These are phyloP conservation scores for Blastomyces parvus DNA, from an alignment of 2,329 filamentous ascomycete genomes.

Conservation along the genomic window DNA sequence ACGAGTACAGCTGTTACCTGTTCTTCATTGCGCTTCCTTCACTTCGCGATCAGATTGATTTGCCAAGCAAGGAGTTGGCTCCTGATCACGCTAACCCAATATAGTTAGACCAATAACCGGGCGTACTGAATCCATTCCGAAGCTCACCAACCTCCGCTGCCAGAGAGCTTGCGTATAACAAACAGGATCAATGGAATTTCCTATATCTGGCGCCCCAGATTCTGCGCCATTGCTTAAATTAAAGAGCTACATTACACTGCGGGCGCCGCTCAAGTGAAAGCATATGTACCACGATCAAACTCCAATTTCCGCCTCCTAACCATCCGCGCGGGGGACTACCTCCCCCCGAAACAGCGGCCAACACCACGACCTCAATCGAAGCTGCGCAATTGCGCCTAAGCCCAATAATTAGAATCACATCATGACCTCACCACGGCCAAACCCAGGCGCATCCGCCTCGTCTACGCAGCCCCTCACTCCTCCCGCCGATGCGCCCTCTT, in stretches of 20 bases:
- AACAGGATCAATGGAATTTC: neutral
- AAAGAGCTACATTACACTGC: neutral
- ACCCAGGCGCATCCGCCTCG: conserved; percentile 22
- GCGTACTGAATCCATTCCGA: neutral
- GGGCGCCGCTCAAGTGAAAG: neutral
- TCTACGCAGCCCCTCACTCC: conserved; percentile 35
- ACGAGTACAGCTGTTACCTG: neutral
- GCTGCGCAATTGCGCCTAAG: neutral
- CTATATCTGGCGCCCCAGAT: neutral
- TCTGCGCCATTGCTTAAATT: neutral
- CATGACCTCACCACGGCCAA: conserved; percentile 12
- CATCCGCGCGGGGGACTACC: neutral
- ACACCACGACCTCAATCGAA: neutral
- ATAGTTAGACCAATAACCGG: too few species aligned
- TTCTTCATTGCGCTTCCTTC: too few species aligned
- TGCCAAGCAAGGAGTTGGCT: too few species aligned
- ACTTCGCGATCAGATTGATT: too few species aligned
- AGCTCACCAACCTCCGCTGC: neutral
- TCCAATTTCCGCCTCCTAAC: neutral
- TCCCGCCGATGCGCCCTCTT: conserved; percentile 31
- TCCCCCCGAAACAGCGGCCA: neutral
- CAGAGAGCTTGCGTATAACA: neutral
- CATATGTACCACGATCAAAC: neutral
- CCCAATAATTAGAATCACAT: neutral
- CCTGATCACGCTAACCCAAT: too few species aligned